Evolutionary conservation across 75 land plant genomes (phyloP).

Genomic region (Adiantum capillusveneris): DNA sequence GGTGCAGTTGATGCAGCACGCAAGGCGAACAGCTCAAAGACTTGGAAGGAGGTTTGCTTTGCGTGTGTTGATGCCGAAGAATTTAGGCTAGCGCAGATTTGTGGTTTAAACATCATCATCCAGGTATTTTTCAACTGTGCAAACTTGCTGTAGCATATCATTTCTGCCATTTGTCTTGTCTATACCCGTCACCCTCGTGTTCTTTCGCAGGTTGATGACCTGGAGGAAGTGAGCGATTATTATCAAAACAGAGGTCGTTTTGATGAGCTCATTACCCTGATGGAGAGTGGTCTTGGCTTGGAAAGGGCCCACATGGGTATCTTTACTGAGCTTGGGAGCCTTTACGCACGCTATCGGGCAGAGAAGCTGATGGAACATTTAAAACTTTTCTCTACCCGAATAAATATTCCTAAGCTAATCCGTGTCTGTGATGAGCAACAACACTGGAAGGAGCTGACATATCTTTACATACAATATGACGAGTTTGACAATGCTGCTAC

Average conservation of each 20-base stretch:
- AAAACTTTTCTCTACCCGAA: conserved; percentile 86
- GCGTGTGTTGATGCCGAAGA: conserved; percentile 99
- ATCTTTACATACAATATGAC: conserved; percentile 93
- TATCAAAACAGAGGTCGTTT: conserved; percentile 96
- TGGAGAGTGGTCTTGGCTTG: conserved; percentile 97
- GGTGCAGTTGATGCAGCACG: conserved; percentile 99
- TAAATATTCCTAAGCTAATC: conserved; percentile 96
- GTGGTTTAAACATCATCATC: conserved; percentile 91
- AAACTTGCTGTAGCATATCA: no score
- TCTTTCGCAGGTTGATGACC: conserved; percentile 75
- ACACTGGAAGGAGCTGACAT: conserved; percentile 97
- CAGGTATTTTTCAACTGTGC: conserved; percentile 54
- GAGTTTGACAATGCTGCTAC: conserved; percentile 98
- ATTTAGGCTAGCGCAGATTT: conserved; percentile 95
- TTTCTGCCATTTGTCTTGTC: no score
- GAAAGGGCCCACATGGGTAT: conserved; percentile 99
- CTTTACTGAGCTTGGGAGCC: conserved; percentile 90
- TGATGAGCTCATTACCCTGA: conserved; percentile 86
- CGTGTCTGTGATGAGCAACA: conserved; percentile 98
- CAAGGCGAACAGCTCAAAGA: conserved; percentile 84
- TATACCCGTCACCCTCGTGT: no score
- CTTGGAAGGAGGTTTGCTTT: conserved; percentile 99
- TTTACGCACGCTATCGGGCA: conserved; percentile 87
- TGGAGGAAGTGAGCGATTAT: conserved; percentile 96
- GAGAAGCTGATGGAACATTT: conserved; percentile 99